Conservation (phyloP, 2,329 filamentous ascomycete species). For the Exophiala sp. region DNA sequence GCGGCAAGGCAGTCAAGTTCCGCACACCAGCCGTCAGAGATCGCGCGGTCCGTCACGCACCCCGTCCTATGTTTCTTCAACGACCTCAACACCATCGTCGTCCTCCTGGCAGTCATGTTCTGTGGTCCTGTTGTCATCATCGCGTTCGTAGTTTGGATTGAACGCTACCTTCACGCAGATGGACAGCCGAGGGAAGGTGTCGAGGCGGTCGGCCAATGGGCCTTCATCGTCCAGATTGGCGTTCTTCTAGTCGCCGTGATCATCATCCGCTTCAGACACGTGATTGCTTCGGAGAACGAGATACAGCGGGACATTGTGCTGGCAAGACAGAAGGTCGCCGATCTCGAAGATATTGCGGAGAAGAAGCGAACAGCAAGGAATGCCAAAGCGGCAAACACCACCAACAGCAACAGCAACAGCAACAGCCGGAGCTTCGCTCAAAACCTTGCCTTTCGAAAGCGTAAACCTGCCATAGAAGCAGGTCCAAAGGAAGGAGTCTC, state of each 20-base stretch:
- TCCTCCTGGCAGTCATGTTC: conserved; percentile 30
- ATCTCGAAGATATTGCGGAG: too few relatives aligned
- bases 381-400: neutral
- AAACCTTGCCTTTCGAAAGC: too few relatives aligned
- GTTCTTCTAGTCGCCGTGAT: conserved; percentile 32
- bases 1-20: neutral
- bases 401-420: too few relatives aligned
- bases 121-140: conserved; percentile 32
- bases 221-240: conserved; percentile 29
- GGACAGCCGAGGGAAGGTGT: conserved; percentile 31
- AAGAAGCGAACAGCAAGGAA: neutral
- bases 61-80: conserved; percentile 1
- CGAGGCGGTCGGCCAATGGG: conserved; percentile 35
- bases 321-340: too few relatives aligned
- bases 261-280: conserved; percentile 30
- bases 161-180: conserved; percentile 33
- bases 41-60: neutral
- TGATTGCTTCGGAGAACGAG: conserved; percentile 30
- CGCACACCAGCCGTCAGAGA: too few relatives aligned
- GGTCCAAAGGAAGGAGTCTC: too few relatives aligned
- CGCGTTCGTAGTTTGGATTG: conserved; percentile 35
- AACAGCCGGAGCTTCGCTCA: too few relatives aligned
- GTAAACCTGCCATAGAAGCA: too few relatives aligned
- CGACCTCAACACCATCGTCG: conserved; percentile 1
- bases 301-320: conserved; percentile 32